Percentiles rank a stretch among this genome's conserved stretches.
Conservation (phyloP, 805 yeast species). For the Lipomyces japonicus region DNA sequence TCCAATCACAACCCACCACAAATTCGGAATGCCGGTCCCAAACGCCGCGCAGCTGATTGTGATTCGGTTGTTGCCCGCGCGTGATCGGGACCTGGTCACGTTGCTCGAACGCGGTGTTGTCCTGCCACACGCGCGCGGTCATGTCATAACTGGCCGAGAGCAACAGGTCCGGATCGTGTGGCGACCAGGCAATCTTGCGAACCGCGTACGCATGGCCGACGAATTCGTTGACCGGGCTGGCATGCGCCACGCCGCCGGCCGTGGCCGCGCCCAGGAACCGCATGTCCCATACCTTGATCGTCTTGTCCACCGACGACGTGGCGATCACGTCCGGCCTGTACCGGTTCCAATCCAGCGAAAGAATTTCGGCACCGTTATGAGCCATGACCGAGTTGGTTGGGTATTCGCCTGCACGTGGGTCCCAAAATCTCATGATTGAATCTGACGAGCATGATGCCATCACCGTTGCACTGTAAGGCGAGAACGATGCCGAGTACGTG, state of each 20-base stretch:
- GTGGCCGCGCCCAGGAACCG: constrained; percentile 46
- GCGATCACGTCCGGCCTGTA: constrained; percentile 76
- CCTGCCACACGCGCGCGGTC: constrained; percentile 86
- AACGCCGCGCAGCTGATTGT: constrained; percentile 54
- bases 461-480: constrained; percentile 72
- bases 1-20: constrained; percentile 91
- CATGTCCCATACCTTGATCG: constrained; percentile 81
- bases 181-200: constrained; percentile 80
- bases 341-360: constrained; percentile 86
- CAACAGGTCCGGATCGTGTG: constrained; percentile 69
- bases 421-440: constrained; percentile 77
- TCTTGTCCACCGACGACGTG: constrained; percentile 87
- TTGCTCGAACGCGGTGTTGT: constrained; percentile 59
- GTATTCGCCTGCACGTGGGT: constrained; percentile 64
- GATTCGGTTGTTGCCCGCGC: constrained; percentile 40
- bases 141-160: constrained; percentile 84
- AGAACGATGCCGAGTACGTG: constrained; percentile 30
- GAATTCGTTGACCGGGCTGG: constrained; percentile 67
- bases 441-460: constrained; percentile 70
- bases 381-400: constrained; percentile 57
- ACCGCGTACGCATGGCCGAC: constrained; percentile 89
- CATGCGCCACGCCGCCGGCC: constrained; percentile 30
- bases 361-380: constrained; percentile 75
- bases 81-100: constrained; percentile 44
- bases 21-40: constrained; percentile 79